Evolutionary conservation across 2,329 filamentous ascomycete genomes (phyloP).

Genomic region (Ilyonectria robusta): DNA sequence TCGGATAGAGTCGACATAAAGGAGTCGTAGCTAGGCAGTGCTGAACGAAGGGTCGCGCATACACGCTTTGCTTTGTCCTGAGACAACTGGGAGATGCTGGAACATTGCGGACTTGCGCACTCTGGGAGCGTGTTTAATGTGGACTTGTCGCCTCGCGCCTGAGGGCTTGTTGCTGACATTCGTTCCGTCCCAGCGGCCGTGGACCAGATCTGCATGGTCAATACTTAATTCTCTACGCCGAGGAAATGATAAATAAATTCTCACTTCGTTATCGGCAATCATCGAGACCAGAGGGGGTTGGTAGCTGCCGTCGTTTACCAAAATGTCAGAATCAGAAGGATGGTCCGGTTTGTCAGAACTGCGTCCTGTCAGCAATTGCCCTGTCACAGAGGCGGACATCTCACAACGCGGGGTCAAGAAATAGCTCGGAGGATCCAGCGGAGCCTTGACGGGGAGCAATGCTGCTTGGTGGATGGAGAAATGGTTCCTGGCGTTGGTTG

Average conservation of each 20-base stretch:
- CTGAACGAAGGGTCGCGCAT: constrained; percentile 15
- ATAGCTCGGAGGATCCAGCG: background rate
- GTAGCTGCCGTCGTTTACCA: background rate
- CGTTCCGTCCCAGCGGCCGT: background rate
- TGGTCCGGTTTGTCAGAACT: background rate
- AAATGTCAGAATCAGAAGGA: constrained; percentile 8
- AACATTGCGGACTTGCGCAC: background rate
- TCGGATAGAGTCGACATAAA: constrained; percentile 8
- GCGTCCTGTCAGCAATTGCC: background rate
- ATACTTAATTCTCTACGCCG: background rate
- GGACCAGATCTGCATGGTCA: constrained; percentile 13
- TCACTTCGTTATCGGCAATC: constrained; percentile 15
- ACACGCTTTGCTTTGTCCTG: constrained; percentile 19
- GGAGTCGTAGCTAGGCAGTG: constrained; percentile 15
- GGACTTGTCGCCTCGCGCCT: background rate
- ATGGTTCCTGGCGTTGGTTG: constrained; percentile 5
- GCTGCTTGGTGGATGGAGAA: background rate
- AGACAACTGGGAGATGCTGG: background rate
- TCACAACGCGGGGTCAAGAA: background rate
- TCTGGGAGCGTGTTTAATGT: background rate
- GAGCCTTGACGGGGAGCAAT: background rate
- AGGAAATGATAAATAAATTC: background rate
- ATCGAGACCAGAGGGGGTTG: constrained; percentile 14
- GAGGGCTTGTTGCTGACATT: background rate
- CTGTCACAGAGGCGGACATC: background rate